Evolutionary conservation across 192 early-diverging fungal genomes (phyloP), one percentile per base, ranked within the genome.

Genomic region (Coemansia sp.): DNA sequence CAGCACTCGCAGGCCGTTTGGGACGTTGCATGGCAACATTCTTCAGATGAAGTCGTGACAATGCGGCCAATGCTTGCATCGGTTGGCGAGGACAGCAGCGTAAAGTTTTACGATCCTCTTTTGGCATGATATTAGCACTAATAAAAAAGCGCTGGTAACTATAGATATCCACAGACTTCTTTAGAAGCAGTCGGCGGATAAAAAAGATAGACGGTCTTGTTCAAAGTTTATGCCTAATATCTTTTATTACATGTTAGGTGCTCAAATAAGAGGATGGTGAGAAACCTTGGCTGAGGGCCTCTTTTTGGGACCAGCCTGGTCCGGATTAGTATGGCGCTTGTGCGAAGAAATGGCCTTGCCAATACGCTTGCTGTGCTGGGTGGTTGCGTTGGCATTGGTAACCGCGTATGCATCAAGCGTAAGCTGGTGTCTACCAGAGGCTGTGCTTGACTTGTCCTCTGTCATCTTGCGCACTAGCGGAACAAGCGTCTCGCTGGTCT

Each of bases 391-490:
- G 20, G 62, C 18, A 51, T 39, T 48, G 34, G 32, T 15, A 2
- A 34, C 43, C 5, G 43, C 63, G 66, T 68, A 78, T 3, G 64
- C 54, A n/a, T 76, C 74, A 9, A 81, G 61, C 5, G 79, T 81
- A 28, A 65, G 61, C 51, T 81, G 79, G 39, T 36, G 53, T 39
- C 45, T 56, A 43, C 52, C 32, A 17, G 62, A 41, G 3, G 38
- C 32, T 43, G 43, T 33, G 14, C 9, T 33, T 34, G 51, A 17
- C 38, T 45, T 65, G 48, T 64, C 55, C 5, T 74, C 74, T 9
- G 74, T 65, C 62, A 85, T 75, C 57, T 71, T 81, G 51, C 74
- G 75, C 41, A 63, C 72, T 37, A 85, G 61, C n/a, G 84, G 84
- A 17, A 85, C 71, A 58, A 85, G 71, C 43, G 72, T 78, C 45